A percentile compares a stretch with the other conserved stretches of the same genome.
phyloP scores from a whole-genome alignment of 306 rosid genomes.

The Betula pendula region DNA sequence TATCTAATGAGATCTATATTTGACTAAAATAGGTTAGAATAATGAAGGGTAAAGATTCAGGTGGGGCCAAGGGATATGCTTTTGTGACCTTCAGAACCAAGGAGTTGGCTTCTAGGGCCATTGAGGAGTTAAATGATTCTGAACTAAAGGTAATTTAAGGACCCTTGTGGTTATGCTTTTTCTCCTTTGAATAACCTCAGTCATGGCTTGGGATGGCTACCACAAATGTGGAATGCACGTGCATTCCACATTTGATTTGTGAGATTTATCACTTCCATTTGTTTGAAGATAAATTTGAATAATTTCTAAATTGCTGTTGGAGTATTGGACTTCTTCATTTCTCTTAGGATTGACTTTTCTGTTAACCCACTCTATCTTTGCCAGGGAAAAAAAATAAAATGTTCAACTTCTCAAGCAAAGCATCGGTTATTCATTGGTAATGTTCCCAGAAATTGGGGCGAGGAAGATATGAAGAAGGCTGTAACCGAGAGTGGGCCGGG shows the following conservation, averaged over 20 bases:
- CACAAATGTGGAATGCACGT: slow-evolving; percentile 2
- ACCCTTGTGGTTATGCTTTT: slow-evolving; percentile 3
- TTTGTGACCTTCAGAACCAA: slow-evolving; percentile 69
- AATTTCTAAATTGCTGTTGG: not conserved
- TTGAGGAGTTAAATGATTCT: slow-evolving; percentile 54
- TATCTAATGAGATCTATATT: slow-evolving; percentile 20
- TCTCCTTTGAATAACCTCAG: slow-evolving; percentile 11
- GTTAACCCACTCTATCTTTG: slow-evolving; percentile 10
- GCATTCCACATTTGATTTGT: not conserved
- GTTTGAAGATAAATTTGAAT: not conserved
- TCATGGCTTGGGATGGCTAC: slow-evolving; percentile 1
- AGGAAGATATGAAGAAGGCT: slow-evolving; percentile 52
- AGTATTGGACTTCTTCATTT: not conserved
- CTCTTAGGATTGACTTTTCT: slow-evolving; percentile 3
- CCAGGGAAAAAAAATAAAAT: slow-evolving; percentile 58
- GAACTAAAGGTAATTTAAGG: slow-evolving; percentile 53
- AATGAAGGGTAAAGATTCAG: slow-evolving; percentile 60
- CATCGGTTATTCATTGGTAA: slow-evolving; percentile 67
- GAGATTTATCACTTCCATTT: not conserved
- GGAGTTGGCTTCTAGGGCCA: slow-evolving; percentile 69
- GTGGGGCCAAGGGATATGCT: slow-evolving; percentile 61
- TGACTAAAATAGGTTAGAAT: slow-evolving; percentile 53
- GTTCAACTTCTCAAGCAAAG: slow-evolving; percentile 66
- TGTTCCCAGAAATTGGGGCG: slow-evolving; percentile 68
- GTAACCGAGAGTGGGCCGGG: slow-evolving; percentile 64